Evolutionary conservation across 2,329 filamentous ascomycete species (phyloP).

Genomic region (Colletotrichum sp.): DNA sequence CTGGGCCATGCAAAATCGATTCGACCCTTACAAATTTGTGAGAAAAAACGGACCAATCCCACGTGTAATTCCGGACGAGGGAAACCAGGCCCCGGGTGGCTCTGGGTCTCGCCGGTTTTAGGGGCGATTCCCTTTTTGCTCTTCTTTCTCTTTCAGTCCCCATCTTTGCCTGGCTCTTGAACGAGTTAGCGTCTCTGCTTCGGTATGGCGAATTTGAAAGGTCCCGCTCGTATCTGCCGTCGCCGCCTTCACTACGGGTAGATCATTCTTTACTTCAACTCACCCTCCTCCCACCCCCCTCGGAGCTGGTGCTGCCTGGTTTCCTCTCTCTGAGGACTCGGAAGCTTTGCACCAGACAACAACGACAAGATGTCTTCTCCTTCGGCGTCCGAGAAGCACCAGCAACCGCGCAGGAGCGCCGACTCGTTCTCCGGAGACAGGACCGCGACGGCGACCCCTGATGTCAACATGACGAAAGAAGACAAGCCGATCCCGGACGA

Average conservation of each 20-base stretch:
- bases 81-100: neutral
- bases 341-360: neutral
- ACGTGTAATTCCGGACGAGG: slow-evolving; percentile 1
- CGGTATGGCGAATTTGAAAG: neutral
- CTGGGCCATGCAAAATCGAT: neutral
- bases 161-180: neutral
- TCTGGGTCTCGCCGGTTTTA: neutral
- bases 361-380: slow-evolving; percentile 2
- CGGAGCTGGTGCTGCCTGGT: neutral
- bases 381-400: neutral
- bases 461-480: neutral
- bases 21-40: neutral
- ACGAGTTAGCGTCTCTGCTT: neutral
- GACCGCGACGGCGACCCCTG: slow-evolving; percentile 5
- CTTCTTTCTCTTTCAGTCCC: neutral
- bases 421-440: neutral
- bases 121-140: neutral
- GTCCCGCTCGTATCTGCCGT: slow-evolving; percentile 3
- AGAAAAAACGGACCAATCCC: neutral
- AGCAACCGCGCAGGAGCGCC: neutral
- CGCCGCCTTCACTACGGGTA: neutral
- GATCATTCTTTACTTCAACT: slow-evolving; percentile 3
- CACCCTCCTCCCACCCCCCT: neutral
- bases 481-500: neutral
- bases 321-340: neutral